phyloP scores from a whole-genome alignment of 371 early-diverging fungal genomes.

The Mortierella sp. region DNA sequence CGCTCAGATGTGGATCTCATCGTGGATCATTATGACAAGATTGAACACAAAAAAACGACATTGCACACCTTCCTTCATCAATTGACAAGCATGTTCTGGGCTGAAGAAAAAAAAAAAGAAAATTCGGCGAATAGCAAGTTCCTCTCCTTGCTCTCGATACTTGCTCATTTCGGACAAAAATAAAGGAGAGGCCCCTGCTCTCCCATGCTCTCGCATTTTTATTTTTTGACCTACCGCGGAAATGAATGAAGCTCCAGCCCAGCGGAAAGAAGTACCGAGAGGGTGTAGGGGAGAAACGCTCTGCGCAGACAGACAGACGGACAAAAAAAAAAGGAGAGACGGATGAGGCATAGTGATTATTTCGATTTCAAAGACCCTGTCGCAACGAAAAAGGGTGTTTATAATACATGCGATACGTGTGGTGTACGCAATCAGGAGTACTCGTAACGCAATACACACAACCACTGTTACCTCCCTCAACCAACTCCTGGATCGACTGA shows the following conservation, averaged over 20 bases:
- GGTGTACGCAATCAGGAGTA: background rate
- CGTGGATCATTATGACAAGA: background rate
- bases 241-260: constrained; percentile 1
- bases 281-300: no score
- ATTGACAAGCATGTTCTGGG: background rate
- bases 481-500: background rate
- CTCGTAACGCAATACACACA: background rate
- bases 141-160: no score
- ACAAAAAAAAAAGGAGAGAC: no score
- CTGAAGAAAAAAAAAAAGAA: background rate
- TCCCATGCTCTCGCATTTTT: background rate
- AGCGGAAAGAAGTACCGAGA: background rate
- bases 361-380: background rate
- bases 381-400: background rate
- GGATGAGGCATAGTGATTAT: background rate
- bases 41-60: background rate
- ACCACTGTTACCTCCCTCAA: background rate
- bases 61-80: background rate
- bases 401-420: background rate
- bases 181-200: constrained; percentile 12
- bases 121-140: background rate
- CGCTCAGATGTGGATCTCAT: no score
- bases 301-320: no score
- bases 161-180: background rate
- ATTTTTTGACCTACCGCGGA: background rate